A percentile compares a stretch with the other conserved stretches of the same genome.
phyloP scores from a whole-genome alignment of 2,329 filamentous ascomycete genomes.

The Raffaelea deltoideospora region DNA sequence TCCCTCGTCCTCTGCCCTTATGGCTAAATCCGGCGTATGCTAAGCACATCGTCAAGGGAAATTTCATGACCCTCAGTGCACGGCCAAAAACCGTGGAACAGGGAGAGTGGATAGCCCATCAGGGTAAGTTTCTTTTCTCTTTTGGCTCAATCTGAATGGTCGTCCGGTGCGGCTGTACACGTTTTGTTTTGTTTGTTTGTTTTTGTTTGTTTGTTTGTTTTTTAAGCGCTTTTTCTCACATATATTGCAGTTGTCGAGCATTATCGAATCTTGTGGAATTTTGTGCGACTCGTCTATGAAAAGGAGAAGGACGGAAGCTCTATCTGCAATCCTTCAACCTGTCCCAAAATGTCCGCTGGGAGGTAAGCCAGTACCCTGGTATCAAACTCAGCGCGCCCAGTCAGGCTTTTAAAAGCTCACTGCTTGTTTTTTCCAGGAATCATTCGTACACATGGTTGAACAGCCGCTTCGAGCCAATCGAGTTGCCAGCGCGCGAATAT shows the following conservation, averaged over 20 bases:
- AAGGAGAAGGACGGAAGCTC: slow-evolving; percentile 62
- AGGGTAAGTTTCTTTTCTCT: slow-evolving; percentile 43
- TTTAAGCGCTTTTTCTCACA: no score
- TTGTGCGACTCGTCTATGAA: slow-evolving; percentile 78
- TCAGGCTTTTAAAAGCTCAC: no score
- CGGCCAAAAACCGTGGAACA: slow-evolving; percentile 86
- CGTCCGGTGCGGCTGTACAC: neutral
- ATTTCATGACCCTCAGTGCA: slow-evolving; percentile 90
- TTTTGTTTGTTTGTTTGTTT: no score
- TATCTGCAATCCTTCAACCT: slow-evolving; percentile 72
- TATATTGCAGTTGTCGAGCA: slow-evolving; percentile 67
- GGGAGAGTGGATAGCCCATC: slow-evolving; percentile 91
- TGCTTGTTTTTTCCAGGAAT: no score
- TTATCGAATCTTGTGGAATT: slow-evolving; percentile 75
- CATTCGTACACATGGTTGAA: slow-evolving; percentile 97
- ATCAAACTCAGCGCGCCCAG: neutral
- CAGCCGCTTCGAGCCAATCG: slow-evolving; percentile 70
- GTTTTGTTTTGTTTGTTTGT: no score
- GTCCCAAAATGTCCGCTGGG: slow-evolving; percentile 88
- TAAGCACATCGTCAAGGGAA: slow-evolving; percentile 86
- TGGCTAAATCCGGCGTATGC: slow-evolving; percentile 64
- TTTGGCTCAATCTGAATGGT: neutral
- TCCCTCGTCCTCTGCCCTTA: slow-evolving; percentile 33
- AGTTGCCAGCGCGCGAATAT: slow-evolving; percentile 84
- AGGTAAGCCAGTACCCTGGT: slow-evolving; percentile 40